Base-by-base conservation (phyloP, 2,329 filamentous ascomycete genomes). In the Diaporthe sp. region DNA sequence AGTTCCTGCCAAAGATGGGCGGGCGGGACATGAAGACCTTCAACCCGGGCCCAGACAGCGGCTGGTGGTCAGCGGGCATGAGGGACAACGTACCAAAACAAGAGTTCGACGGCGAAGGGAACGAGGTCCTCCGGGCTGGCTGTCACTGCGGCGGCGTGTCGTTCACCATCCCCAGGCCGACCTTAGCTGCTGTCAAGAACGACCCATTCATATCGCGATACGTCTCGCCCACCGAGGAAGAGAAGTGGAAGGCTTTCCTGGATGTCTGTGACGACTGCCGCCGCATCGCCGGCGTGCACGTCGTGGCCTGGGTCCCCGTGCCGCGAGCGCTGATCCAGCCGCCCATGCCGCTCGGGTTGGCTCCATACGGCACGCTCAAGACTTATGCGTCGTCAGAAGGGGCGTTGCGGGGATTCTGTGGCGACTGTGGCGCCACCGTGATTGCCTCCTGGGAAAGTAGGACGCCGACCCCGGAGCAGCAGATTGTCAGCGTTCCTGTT, bases 61-160 rank as follows among this genome's bases (percentile, higher is more conserved):
- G 77, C 27, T 80, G 78, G 42, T 79, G 79, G 55, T 53, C 80
- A 8, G 78, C 80, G 5, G 70, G 75, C 12, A 63, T 73, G 13
- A n/a, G 44, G 19, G 39, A 70, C 5, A 37, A 47, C 1, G 39
- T 56, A 55, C 76, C 79, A 7, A 27, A 79, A 59, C 73, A 78
- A 0, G 83, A 85, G 74, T 70, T 81, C 10, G 84, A 83, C 7
- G 66, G 72, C 0, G 78, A 83, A 12, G 85, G 84, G 13, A 77
- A 82, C 55, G 83, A 86, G 50, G 78, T 82, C 25, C 81, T 89
- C 15, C 82, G 83, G 0, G 86, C 82, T 0, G 75, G 86, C 75
- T 88, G 87, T 76, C 81, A 84, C 72, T 89, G 87, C 73, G 85
- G 84, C 53, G 86, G 87, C 13, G 84, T 88, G 0, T 85, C 83